Base-by-base conservation (phyloP, 805 yeast genomes). In the Candida morakotiae region DNA sequence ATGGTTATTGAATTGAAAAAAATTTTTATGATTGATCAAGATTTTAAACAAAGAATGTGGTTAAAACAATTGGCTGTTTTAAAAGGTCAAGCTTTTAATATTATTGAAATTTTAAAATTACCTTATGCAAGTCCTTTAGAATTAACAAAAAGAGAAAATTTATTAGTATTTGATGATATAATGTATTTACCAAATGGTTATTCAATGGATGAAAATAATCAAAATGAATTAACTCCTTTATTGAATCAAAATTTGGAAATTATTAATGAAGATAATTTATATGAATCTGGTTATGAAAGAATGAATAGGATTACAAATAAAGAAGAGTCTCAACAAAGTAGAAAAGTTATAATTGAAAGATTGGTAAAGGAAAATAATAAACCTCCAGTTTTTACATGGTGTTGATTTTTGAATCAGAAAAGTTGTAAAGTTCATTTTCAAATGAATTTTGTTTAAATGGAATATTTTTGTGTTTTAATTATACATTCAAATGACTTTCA, bases 21-120 rank as follows among this genome's bases (percentile, higher is more conserved):
- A 21, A 55, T 77, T 33, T 77, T 80, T 44, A 58, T 69, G 33
- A 61, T 71, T 28, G 88, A 83, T 49, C 53, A 68, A 0, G 85
- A 81, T 39, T 83, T 80, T 53, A 78, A 73, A 43, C 76, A 74
- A 38, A 58, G 86, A 29, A 71, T 81, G 79, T 83, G 84, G 79
- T 64, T 57, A 21, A 73, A 74, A 41, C 89, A 83, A 47, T 66
- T 82, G 64, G 80, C 84, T 0, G 82, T 83, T 2, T 49, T 83
- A 50, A 83, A 83, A 51, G 91, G 89, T 0, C 89, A 83, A 51
- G 86, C 89, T 0, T 82, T 80, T 60, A 82, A 81, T 45, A 81
- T 83, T 2, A 83, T 81, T 3, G 87, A 83, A 47, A 69, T 82
- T 1, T 55, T 83, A 37, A 77, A 77, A 48, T 59, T 62, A 22